A percentile compares a stretch with the other conserved stretches of the same genome.
These are phyloP conservation scores for Albifimbria verrucaria DNA, from an alignment of 2,329 filamentous ascomycete species.

Conservation along the genomic window DNA sequence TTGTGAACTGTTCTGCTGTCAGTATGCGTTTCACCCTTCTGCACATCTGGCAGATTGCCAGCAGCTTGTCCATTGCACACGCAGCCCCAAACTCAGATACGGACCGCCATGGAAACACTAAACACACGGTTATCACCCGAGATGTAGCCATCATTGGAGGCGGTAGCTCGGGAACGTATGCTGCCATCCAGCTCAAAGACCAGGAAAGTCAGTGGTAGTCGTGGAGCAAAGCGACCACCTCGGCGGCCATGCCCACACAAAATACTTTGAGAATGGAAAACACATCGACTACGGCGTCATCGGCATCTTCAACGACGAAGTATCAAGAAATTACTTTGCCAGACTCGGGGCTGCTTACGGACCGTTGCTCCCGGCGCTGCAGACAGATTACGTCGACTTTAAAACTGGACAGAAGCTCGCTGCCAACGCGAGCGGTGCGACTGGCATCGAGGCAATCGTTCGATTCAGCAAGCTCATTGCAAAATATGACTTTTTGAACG, in stretches of 20 bases:
- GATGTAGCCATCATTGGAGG: constrained; percentile 36
- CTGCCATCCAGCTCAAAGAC: constrained; percentile 35
- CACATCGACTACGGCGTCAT: constrained; percentile 24
- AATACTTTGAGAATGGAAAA: constrained; percentile 3
- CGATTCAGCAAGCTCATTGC: constrained; percentile 2
- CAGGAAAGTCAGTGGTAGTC: constrained; percentile 30
- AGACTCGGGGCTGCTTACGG: constrained; percentile 24
- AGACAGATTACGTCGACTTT: constrained; percentile 15
- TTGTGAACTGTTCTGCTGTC: too few species aligned
- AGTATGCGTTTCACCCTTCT: too few species aligned
- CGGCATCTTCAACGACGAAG: constrained; percentile 28
- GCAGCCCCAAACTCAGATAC: too few species aligned
- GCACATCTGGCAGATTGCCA: too few species aligned
- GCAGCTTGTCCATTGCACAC: too few species aligned
- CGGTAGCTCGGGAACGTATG: constrained; percentile 36
- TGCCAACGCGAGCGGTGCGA: neutral
- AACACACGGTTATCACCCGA: too few species aligned
- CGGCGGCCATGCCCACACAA: constrained; percentile 40
- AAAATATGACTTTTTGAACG: constrained; percentile 3
- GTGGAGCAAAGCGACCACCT: constrained; percentile 33
- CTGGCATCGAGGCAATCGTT: neutral
- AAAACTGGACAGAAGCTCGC: constrained; percentile 4
- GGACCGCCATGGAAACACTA: too few species aligned
- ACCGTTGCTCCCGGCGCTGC: constrained; percentile 9
- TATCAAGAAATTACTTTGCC: constrained; percentile 32